A percentile compares a stretch with the other conserved stretches of the same genome.
Conservation (phyloP, 805 yeast genomes). For the Cyberlindnera suaveolens region DNA sequence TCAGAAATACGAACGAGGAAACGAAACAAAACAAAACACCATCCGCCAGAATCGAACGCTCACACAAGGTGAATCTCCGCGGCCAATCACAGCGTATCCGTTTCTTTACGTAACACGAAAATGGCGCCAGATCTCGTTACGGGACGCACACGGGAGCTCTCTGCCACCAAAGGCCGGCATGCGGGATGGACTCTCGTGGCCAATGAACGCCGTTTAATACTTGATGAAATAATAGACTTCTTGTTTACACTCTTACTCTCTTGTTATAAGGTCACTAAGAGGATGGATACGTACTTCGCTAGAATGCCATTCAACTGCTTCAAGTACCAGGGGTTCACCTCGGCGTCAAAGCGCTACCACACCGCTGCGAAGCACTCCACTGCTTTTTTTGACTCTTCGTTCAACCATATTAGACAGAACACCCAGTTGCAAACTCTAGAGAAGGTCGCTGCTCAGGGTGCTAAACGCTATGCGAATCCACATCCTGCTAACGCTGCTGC, state of each 20-base stretch:
- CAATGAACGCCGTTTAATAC: too few species aligned
- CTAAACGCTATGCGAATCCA: conserved; percentile 23
- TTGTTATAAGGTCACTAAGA: neutral
- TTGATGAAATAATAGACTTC: too few species aligned
- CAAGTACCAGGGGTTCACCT: conserved; percentile 31
- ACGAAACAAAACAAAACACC: neutral
- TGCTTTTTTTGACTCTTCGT: conserved; percentile 35
- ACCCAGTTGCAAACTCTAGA: conserved; percentile 25
- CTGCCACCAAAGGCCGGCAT: too few species aligned
- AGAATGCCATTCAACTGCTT: conserved; percentile 36
- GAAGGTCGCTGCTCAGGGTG: conserved; percentile 13
- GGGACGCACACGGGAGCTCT: too few species aligned
- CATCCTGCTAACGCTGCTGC: conserved; percentile 32
- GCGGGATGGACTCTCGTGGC: too few species aligned
- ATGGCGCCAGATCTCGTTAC: too few species aligned
- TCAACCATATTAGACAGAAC: conserved; percentile 32
- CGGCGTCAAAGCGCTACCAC: conserved; percentile 29
- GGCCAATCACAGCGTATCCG: too few species aligned
- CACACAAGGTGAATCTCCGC: too few species aligned
- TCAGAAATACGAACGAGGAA: neutral
- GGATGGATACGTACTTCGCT: conserved; percentile 14
- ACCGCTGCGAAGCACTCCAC: conserved; percentile 28
- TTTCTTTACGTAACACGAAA: too few species aligned
- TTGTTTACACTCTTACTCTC: neutral
- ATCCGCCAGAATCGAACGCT: too few species aligned